These are phyloP conservation scores for Hypoxylon subgilvum DNA, from an alignment of 495 filamentous ascomycete species.

Conservation along the genomic window DNA sequence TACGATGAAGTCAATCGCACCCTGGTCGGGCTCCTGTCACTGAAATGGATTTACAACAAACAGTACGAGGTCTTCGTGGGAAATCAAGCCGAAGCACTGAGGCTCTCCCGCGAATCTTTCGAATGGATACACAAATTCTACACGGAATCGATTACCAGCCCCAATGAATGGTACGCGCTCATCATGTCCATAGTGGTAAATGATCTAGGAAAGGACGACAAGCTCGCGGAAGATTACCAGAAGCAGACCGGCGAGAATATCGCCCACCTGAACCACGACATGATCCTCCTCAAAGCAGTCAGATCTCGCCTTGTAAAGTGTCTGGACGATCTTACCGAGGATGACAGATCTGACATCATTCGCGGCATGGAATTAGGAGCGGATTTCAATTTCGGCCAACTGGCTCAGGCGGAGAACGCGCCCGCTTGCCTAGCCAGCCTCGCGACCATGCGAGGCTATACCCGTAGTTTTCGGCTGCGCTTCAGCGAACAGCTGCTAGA, in stretches of 20 bases:
- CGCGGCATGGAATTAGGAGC: conserved; percentile 53
- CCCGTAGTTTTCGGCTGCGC: conserved; percentile 43
- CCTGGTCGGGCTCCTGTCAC: conserved; percentile 39
- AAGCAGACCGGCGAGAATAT: conserved; percentile 37
- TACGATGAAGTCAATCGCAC: conserved; percentile 50
- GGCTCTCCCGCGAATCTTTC: conserved; percentile 34
- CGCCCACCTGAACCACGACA: conserved; percentile 42
- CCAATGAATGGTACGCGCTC: conserved; percentile 41
- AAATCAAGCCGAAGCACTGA: conserved; percentile 30
- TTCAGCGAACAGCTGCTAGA: conserved; percentile 50
- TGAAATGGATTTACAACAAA: conserved; percentile 45
- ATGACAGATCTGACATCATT: conserved; percentile 43
- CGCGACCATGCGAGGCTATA: conserved; percentile 29
- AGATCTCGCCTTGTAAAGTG: conserved; percentile 37
- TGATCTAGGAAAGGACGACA: conserved; percentile 48
- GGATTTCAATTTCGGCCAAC: conserved; percentile 52
- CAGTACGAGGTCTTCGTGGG: conserved; percentile 40
- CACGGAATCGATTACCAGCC: background rate
- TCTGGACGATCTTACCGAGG: conserved; percentile 31
- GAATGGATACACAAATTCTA: conserved; percentile 22
- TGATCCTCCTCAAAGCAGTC: conserved; percentile 45
- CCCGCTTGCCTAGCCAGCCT: conserved; percentile 41
- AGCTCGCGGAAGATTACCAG: conserved; percentile 39
- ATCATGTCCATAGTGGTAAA: conserved; percentile 49
- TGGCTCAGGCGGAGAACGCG: conserved; percentile 49